phyloP scores from a whole-genome alignment of 2,329 filamentous ascomycete species.

The Alternaria conjuncta region DNA sequence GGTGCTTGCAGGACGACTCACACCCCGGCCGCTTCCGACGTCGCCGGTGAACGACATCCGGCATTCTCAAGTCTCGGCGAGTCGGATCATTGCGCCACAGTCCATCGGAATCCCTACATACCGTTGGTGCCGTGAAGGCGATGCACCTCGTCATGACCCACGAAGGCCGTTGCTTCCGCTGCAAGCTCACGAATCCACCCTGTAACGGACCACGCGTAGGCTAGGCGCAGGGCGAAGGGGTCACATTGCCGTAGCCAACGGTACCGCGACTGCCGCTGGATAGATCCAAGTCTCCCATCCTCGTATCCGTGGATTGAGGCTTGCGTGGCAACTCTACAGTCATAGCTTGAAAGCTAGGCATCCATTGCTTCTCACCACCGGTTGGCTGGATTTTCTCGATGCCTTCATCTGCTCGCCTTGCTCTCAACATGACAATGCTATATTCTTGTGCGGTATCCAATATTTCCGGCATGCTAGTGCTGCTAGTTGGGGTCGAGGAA shows the following conservation, averaged over 20 bases:
- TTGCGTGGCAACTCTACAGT: constrained; percentile 4
- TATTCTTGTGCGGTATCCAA: not conserved
- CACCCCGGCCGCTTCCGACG: constrained; percentile 13
- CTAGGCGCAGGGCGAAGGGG: constrained; percentile 2
- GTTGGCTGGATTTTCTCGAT: constrained; percentile 3
- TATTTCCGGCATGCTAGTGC: not conserved
- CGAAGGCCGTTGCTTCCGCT: constrained; percentile 13
- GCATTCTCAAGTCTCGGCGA: constrained; percentile 19
- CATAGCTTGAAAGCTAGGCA: constrained; percentile 12
- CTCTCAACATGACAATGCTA: not conserved
- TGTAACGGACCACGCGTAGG: constrained; percentile 7
- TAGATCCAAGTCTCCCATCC: not conserved
- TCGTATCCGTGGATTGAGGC: not conserved
- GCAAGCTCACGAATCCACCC: constrained; percentile 1
- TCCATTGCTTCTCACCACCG: constrained; percentile 2
- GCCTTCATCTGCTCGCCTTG: not conserved
- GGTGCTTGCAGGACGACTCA: constrained; percentile 10
- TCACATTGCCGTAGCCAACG: constrained; percentile 3
- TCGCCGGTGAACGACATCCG: constrained; percentile 16
- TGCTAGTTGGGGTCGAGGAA: not conserved
- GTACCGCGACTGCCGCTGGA: constrained; percentile 3
- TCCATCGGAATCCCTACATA: not conserved
- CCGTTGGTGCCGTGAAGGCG: not conserved
- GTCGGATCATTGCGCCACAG: constrained; percentile 5
- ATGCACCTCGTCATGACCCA: constrained; percentile 4